Percentiles rank a stretch among this genome's conserved stretches.
Conservation (phyloP, 2,329 filamentous ascomycete species). For the Curvularia eragrostidis region DNA sequence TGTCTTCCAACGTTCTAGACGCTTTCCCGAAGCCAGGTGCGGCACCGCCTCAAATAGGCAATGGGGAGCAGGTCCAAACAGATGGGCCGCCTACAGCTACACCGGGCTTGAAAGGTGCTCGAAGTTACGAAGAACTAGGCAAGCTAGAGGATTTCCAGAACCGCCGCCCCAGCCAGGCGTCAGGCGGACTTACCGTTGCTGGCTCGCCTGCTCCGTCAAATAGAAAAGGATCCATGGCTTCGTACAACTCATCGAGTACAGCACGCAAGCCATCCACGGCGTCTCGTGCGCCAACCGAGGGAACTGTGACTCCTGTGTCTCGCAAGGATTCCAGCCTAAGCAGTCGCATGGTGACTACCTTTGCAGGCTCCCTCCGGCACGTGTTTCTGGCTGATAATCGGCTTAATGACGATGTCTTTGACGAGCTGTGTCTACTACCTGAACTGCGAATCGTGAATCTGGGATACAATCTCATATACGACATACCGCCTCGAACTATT, state of each 20-base stretch:
- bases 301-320: constrained; percentile 62
- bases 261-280: constrained; percentile 80
- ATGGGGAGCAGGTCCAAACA: constrained; percentile 41
- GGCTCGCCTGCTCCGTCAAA: constrained; percentile 70
- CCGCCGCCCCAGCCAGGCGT: constrained; percentile 84
- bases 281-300: constrained; percentile 68
- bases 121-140: constrained; percentile 80
- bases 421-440: constrained; percentile 80
- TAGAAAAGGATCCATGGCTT: constrained; percentile 85
- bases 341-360: constrained; percentile 80
- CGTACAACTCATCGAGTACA: constrained; percentile 63
- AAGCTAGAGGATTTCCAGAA: constrained; percentile 67
- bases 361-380: constrained; percentile 83
- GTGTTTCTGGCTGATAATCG: constrained; percentile 92
- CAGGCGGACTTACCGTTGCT: constrained; percentile 73
- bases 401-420: constrained; percentile 92
- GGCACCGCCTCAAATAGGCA: constrained; percentile 63
- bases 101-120: constrained; percentile 56
- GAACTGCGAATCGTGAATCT: constrained; percentile 90
- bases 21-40: constrained; percentile 86
- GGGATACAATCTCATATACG: constrained; percentile 92
- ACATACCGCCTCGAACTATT: constrained; percentile 87
- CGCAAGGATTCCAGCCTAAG: constrained; percentile 92
- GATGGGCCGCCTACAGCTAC: constrained; percentile 53
- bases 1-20: constrained; percentile 92